These are phyloP conservation scores for Taphrina betulina DNA, from an alignment of 1,139 yeast genomes.

Conservation along the genomic window DNA sequence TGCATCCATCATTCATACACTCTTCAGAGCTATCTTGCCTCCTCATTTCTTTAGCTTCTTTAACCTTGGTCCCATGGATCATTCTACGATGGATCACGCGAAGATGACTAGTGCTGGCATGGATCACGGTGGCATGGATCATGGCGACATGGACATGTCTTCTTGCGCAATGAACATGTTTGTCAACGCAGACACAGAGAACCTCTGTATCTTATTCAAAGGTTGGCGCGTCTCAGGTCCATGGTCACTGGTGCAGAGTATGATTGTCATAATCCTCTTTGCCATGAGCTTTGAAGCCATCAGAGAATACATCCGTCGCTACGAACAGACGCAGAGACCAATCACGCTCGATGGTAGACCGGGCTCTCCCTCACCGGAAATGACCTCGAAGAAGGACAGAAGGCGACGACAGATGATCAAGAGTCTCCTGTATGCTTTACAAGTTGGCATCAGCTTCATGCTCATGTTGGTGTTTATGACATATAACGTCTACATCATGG, in stretches of 20 bases:
- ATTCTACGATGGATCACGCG: constrained; percentile 17
- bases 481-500: constrained; percentile 28
- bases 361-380: neutral
- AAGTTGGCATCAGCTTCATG: constrained; percentile 18
- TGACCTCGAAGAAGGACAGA: neutral
- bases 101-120: neutral
- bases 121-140: constrained; percentile 18
- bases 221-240: constrained; percentile 17
- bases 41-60: too few relatives aligned
- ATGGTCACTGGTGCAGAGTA: neutral
- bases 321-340: constrained; percentile 4
- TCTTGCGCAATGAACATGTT: constrained; percentile 23
- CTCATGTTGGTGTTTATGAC: constrained; percentile 32
- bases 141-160: constrained; percentile 1
- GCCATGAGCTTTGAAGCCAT: constrained; percentile 12
- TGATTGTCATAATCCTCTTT: constrained; percentile 7
- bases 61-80: neutral
- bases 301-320: constrained; percentile 11
- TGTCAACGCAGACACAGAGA: constrained; percentile 6
- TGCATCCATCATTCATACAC: too few relatives aligned
- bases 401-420: constrained; percentile 6
- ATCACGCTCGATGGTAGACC: neutral
- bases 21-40: too few relatives aligned
- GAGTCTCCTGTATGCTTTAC: constrained; percentile 9
- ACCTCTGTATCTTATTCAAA: constrained; percentile 19